Base-by-base conservation (phyloP, 2,329 filamentous ascomycete species). In the Fonsecaea pedrosoi region DNA sequence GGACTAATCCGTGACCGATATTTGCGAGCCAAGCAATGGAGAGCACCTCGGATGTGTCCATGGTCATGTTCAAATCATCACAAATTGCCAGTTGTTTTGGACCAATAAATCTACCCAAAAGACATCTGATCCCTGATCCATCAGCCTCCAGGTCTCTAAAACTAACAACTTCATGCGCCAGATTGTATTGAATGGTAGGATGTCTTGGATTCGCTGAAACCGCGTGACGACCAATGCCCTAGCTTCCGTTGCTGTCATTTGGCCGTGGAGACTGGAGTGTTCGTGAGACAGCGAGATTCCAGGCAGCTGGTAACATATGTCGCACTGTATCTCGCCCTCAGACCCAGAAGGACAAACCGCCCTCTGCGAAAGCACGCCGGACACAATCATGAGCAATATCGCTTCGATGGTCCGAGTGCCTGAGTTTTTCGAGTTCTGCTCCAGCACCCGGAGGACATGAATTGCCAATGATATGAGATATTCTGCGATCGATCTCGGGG, bases 351-450 rank as follows among this genome's bases (percentile, higher is more conserved):
- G n/a, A 18, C 5, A 5, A 15, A 45, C n/a, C 5, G 12, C n/a
- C 13, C 15, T 48, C 2, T 45, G 38, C 30, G 45, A 61, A 13
- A 60, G 56, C 18, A 60, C 62, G 3, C 62, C 56, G 12, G 62
- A 54, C 12, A 65, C 21, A 18, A 65, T 65, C 5, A 65, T 12
- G 9, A 65, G 48, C 30, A 65, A 35, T 34, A 60, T 65, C 4
- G 56, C 56, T 38, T 65, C 62, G 37, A 60, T 65, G 15, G 45
- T 65, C 35, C 62, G 57, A 48, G 62, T 65, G 25, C 62, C 62
- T n/a, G 62, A 60, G 21, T 12, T 53, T 45, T 32, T 32, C 6
- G 30, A 54, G 35, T 55, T 65, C 45, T 55, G 32, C 25, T 34
- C 15, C 37, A 65, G 35, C 18, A 65, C 42, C 9, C 37, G 35